A percentile compares a stretch with the other conserved stretches of the same genome.
These are phyloP conservation scores for Euptelea pleiosperma DNA, from an alignment of 164 flowering plant genomes.

Conservation along the genomic window DNA sequence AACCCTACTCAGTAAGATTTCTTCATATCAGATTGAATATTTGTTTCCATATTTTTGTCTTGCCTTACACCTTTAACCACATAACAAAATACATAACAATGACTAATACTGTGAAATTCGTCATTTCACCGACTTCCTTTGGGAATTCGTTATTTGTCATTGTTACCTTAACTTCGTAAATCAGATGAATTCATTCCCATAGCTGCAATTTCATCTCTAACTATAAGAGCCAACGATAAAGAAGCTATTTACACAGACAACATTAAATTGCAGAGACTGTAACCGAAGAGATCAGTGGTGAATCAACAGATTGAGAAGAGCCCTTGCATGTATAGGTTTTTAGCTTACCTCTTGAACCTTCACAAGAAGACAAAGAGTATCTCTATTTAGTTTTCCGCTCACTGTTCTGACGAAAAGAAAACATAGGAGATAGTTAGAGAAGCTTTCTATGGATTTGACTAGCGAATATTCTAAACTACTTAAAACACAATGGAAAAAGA, in stretches of 20 bases:
- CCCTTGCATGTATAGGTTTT: background rate
- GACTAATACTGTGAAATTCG: too few relatives aligned
- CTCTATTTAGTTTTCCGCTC: conserved; percentile 52
- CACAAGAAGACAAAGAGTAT: conserved; percentile 62
- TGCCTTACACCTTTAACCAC: too few relatives aligned
- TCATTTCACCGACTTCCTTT: too few relatives aligned
- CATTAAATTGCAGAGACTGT: background rate
- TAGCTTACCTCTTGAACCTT: conserved; percentile 53
- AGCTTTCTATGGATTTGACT: background rate
- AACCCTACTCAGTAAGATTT: too few relatives aligned
- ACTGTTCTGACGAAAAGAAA: conserved; percentile 45
- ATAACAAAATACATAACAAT: too few relatives aligned
- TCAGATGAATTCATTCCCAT: background rate
- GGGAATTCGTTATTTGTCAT: background rate
- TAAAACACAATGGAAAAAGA: background rate
- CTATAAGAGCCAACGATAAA: background rate
- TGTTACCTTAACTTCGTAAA: background rate
- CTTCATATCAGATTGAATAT: too few relatives aligned
- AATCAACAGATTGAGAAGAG: too few relatives aligned
- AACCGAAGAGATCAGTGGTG: too few relatives aligned
- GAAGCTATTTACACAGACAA: background rate
- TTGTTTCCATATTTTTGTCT: too few relatives aligned
- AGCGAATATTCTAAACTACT: background rate
- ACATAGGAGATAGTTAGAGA: conserved; percentile 6
- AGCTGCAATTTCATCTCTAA: background rate